phyloP scores from a whole-genome alignment of 306 rosid species.

The Casuarina equisetifolia region DNA sequence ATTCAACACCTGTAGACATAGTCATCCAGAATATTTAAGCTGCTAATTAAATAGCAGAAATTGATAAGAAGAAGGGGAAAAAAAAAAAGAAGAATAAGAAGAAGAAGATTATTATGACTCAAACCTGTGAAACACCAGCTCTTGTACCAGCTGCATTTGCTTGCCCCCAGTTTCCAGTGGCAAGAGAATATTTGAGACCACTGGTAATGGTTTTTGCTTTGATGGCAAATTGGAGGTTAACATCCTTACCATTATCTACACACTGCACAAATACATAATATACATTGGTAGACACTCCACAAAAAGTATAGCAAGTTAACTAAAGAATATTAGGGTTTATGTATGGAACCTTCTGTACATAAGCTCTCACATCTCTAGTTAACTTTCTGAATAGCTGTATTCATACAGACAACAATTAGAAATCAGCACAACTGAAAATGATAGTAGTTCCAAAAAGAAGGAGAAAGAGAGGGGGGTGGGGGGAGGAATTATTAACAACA shows the following conservation, averaged over 20 bases:
- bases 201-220: constrained; percentile 98
- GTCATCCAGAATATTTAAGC: not conserved
- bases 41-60: not conserved
- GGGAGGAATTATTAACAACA: not conserved
- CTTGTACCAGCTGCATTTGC: constrained; percentile 99
- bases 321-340: constrained; percentile 14
- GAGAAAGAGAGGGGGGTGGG: no score
- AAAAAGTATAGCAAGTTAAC: constrained; percentile 13
- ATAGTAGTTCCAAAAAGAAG: not conserved
- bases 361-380: constrained; percentile 90
- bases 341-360: constrained; percentile 79
- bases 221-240: constrained; percentile 96
- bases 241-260: constrained; percentile 97
- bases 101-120: constrained; percentile 15
- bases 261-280: constrained; percentile 59
- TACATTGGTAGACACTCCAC: constrained; percentile 21
- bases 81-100: not conserved
- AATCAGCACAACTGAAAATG: constrained; percentile 10
- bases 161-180: constrained; percentile 99
- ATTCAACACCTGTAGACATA: constrained; percentile 70
- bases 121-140: constrained; percentile 99
- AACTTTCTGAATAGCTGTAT: constrained; percentile 94
- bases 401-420: constrained; percentile 19
- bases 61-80: constrained; percentile 18
- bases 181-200: constrained; percentile 96